These are phyloP conservation scores for Picochlorum sp. DNA, from an alignment of 139 green algal genomes.

Conservation along the genomic window DNA sequence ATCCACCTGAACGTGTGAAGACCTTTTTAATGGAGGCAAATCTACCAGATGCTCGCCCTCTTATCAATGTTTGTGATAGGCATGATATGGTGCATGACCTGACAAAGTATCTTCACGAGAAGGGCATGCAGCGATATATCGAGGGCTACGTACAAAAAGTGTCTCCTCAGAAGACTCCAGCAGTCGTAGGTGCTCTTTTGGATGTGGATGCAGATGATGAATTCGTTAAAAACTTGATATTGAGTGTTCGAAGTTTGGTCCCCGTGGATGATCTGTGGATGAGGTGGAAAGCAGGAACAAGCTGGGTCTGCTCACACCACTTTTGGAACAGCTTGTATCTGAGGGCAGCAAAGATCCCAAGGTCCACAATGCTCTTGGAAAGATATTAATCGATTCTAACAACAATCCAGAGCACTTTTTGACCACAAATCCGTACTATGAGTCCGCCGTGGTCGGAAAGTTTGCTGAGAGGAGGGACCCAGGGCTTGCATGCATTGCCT, in stretches of 20 bases:
- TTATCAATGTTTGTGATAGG: constrained; percentile 99
- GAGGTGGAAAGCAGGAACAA: constrained; percentile 71
- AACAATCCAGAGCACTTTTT: constrained; percentile 99
- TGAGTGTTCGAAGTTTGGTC: constrained; percentile 87
- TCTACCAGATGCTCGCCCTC: constrained; percentile 89
- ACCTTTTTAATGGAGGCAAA: constrained; percentile 99
- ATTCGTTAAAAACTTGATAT: constrained; percentile 97
- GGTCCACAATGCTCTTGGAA: constrained; percentile 98
- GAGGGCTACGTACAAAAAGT: constrained; percentile 99
- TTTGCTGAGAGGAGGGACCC: constrained; percentile 98
- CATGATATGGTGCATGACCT: constrained; percentile 93
- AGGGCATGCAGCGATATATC: constrained; percentile 93
- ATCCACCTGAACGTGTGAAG: constrained; percentile 83
- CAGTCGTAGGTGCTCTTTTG: constrained; percentile 91
- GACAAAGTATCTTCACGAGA: constrained; percentile 86
- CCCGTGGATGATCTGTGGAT: constrained; percentile 70
- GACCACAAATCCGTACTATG: constrained; percentile 98
- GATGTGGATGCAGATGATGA: constrained; percentile 89
- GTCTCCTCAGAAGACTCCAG: constrained; percentile 52
- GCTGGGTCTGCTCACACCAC: constrained; percentile 90
- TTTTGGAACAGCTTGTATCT: constrained; percentile 96
- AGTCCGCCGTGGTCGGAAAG: constrained; percentile 70
- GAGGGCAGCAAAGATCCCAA: constrained; percentile 85
- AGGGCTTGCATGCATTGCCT: constrained; percentile 89
- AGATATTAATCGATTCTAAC: constrained; percentile 99